Conservation (phyloP, 2,329 filamentous ascomycete species). For the Venturia nashicola region DNA sequence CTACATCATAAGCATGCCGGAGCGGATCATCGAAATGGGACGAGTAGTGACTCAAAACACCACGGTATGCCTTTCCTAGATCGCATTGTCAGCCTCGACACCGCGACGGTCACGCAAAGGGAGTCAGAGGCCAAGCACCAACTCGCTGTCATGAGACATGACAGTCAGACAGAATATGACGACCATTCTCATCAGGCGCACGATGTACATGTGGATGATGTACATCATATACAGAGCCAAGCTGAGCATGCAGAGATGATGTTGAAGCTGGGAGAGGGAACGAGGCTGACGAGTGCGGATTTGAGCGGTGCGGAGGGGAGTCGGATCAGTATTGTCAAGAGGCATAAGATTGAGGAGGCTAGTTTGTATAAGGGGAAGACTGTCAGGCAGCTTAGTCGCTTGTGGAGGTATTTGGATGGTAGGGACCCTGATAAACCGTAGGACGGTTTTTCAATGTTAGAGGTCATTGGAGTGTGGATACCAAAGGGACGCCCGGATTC, state of each 20-base stretch:
- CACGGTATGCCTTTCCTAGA: constrained; percentile 9
- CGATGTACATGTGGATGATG: neutral
- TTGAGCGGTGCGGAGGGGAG: constrained; percentile 7
- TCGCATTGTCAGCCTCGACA: constrained; percentile 10
- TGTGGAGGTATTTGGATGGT: constrained; percentile 12
- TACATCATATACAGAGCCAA: constrained; percentile 1
- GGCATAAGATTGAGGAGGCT: constrained; percentile 1
- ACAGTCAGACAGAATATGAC: neutral
- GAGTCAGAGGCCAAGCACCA: constrained; percentile 3
- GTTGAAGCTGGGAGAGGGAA: constrained; percentile 4
- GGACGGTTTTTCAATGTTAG: neutral
- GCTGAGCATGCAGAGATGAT: neutral
- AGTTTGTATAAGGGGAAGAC: constrained; percentile 5
- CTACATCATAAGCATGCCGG: constrained; percentile 26
- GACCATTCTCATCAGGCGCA: constrained; percentile 2
- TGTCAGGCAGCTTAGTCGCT: constrained; percentile 12
- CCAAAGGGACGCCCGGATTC: too few species aligned
- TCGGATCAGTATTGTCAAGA: constrained; percentile 4
- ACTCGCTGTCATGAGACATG: constrained; percentile 4
- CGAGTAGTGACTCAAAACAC: neutral
- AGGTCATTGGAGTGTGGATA: too few species aligned
- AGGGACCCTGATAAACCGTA: neutral
- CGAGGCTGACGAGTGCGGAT: constrained; percentile 6
- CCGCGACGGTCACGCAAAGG: constrained; percentile 9
- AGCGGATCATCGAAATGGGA: neutral